Conservation (phyloP, 2,329 filamentous ascomycete genomes). For the Acrocalymma vagum region DNA sequence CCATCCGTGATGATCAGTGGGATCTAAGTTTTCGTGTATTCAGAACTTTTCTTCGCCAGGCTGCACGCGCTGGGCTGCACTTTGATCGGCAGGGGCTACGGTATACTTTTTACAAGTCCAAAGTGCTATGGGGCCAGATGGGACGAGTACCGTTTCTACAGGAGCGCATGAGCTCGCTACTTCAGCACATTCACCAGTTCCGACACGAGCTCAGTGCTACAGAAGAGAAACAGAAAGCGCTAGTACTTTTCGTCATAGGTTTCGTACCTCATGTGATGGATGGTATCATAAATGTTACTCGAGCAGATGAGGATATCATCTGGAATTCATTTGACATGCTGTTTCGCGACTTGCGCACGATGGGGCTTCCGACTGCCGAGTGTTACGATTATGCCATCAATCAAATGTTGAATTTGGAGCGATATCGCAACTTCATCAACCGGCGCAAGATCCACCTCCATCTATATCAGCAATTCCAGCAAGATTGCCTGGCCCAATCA, state of each 20-base stretch:
- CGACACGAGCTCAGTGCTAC: conserved; percentile 30
- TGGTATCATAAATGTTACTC: conserved; percentile 22
- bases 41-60: conserved; percentile 20
- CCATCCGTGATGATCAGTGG: conserved; percentile 45
- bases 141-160: conserved; percentile 31
- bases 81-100: conserved; percentile 10
- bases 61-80: conserved; percentile 1
- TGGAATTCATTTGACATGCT: conserved; percentile 32
- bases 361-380: conserved; percentile 24
- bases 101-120: conserved; percentile 7
- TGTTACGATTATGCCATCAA: conserved; percentile 39
- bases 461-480: conserved; percentile 33
- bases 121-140: conserved; percentile 33
- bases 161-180: conserved; percentile 34
- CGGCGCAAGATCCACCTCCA: conserved; percentile 31
- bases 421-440: conserved; percentile 38
- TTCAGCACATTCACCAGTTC: conserved; percentile 33
- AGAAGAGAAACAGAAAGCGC: conserved; percentile 14
- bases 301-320: conserved; percentile 35
- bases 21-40: conserved; percentile 41
- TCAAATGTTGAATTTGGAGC: conserved; percentile 31
- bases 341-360: conserved; percentile 28
- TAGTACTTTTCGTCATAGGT: conserved; percentile 33
- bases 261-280: conserved; percentile 39
- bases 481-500: conserved; percentile 14